Base-by-base conservation (phyloP, 805 yeast species). In the Wickerhamomyces tratensis region DNA sequence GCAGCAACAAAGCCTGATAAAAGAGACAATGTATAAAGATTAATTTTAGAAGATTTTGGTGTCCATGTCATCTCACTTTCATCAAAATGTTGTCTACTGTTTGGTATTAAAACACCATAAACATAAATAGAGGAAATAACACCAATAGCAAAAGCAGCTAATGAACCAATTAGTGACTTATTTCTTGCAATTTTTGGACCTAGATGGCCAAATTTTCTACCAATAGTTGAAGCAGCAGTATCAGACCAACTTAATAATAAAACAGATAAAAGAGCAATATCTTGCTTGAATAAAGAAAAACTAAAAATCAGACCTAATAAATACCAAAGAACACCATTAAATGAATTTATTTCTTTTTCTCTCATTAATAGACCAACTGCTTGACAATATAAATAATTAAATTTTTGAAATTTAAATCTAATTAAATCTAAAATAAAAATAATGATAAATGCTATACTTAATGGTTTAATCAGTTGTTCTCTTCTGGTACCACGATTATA, bases 211-310 rank as follows among this genome's bases (percentile, higher is more conserved):
- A 66, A 91, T 43, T 74, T 75, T 50, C 98, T 73, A 35, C 98
- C 98, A 56, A 89, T 64, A 0, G 96, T 86, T 4, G 96, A 86
- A 3, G 98, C 98, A 3, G 97, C 91, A 9, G 98, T 87, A 58
- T 93, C 98, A 6, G 95, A 88, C 98, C 98, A 93, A 56, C 96
- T 85, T 48, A 93, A 72, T 40, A 91, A 67, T 49, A 88, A 69
- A 4, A 88, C 78, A 25, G 95, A 71, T 67, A 87, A 71, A 27
- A 89, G 67, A 1, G 82, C 70, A 39, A 93, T 79, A 55, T 93
- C 98, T 63, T 87, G 86, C 12, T 91, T 79, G 53, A 78, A 82
- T 25, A 78, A 61, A 1, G 71, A 47, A 54, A 88, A 85, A 9
- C 88, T 86, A 48, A 86, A 64, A 26, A 77, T 65, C 38, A 87